Conservation (phyloP, 169 alveolate species). For the Cryptosporidium tyzzeri region DNA sequence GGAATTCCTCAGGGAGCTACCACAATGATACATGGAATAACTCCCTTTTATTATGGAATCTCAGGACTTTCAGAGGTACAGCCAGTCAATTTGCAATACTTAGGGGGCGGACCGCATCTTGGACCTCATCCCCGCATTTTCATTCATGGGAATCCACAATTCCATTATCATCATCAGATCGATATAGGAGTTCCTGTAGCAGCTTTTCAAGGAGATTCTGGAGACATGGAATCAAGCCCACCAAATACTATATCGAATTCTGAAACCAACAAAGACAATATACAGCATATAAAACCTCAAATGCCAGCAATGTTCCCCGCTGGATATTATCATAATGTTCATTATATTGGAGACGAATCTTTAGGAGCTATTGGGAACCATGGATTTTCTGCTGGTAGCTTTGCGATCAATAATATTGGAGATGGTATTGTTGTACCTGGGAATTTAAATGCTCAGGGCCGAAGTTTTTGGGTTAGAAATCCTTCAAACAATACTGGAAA, state of each 20-base stretch:
- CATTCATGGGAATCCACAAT: conserved; percentile 8
- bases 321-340: conserved; percentile 3
- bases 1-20: conserved; percentile 5
- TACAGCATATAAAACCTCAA: not conserved
- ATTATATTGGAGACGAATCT: not conserved
- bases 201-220: not conserved
- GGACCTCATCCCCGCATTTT: not conserved
- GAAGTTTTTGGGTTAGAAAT: not conserved
- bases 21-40: conserved; percentile 4
- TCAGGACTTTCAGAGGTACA: conserved; percentile 14
- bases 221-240: not conserved
- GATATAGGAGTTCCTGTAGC: not conserved
- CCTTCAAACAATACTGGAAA: not conserved
- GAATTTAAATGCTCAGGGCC: not conserved
- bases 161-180: conserved; percentile 1
- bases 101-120: not conserved
- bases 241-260: not conserved
- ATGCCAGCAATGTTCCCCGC: not conserved
- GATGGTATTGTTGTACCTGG: not conserved
- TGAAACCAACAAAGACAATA: not conserved
- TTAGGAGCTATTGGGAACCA: not conserved
- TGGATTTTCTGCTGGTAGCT: not conserved
- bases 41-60: conserved; percentile 29
- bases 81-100: not conserved
- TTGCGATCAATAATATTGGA: not conserved